A percentile compares a stretch with the other conserved stretches of the same genome.
Evolutionary conservation across 2,329 filamentous ascomycete genomes (phyloP).

Genomic region (Dactylonectria estremocensis): DNA sequence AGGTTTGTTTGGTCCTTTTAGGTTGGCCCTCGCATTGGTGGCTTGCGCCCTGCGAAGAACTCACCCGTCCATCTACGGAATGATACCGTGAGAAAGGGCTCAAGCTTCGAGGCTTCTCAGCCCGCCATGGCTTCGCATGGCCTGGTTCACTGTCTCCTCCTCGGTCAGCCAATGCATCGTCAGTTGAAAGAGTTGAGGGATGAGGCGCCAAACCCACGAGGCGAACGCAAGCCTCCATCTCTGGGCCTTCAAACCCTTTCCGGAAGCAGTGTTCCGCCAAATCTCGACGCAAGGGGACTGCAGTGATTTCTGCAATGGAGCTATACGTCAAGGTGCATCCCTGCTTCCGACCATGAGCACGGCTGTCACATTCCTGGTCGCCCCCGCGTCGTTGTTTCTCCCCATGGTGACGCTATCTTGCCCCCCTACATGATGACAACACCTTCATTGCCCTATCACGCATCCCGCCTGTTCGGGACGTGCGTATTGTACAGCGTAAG

Average conservation of each 20-base stretch:
- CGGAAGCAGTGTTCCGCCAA: not conserved
- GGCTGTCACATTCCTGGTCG: slow-evolving; percentile 14
- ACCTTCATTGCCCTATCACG: not conserved
- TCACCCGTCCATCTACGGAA: not conserved
- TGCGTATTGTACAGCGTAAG: not conserved
- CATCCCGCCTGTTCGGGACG: not conserved
- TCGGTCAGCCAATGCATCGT: not conserved
- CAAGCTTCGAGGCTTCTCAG: not conserved
- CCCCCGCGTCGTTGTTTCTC: slow-evolving; percentile 5
- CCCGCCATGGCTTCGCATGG: not conserved
- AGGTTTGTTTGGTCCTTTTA: not conserved
- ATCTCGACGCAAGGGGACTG: slow-evolving; percentile 8
- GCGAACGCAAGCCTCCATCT: not conserved
- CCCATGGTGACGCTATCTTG: slow-evolving; percentile 4
- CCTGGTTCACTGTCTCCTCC: not conserved
- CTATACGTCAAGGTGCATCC: slow-evolving; percentile 8
- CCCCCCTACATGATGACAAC: slow-evolving; percentile 1
- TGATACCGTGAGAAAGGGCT: not conserved
- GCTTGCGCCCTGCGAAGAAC: not conserved
- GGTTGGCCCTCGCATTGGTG: not conserved
- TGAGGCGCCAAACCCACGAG: not conserved
- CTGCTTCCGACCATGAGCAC: slow-evolving; percentile 9
- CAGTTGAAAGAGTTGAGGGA: not conserved
- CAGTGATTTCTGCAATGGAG: not conserved
- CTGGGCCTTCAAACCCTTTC: not conserved